phyloP scores from a whole-genome alignment of 2,329 filamentous ascomycete species.

The Ophiocordyceps unilateralis region DNA sequence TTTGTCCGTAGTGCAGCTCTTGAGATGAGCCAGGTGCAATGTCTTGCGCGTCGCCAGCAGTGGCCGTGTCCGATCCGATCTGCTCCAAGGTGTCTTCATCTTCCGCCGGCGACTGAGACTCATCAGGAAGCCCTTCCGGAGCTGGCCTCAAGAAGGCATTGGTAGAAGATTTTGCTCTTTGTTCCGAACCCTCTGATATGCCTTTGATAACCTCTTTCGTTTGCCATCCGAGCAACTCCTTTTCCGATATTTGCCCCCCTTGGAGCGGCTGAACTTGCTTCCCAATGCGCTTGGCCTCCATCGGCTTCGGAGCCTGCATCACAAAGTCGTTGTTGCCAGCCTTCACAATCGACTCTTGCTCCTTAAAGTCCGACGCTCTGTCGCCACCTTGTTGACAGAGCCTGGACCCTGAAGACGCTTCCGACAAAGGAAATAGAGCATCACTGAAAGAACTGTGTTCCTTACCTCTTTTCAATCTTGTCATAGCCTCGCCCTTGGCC shows the following conservation, averaged over 20 bases:
- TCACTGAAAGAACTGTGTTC: constrained; percentile 18
- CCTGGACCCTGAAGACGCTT: constrained; percentile 11
- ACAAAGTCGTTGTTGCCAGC: background rate
- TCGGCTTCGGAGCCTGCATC: background rate
- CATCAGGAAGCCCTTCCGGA: background rate
- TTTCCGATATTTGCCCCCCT: background rate
- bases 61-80: too few relatives aligned
- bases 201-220: background rate
- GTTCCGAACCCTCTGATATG: background rate
- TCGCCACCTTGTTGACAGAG: too few relatives aligned
- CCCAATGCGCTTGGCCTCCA: background rate
- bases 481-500: constrained; percentile 12
- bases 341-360: constrained; percentile 3
- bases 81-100: too few relatives aligned
- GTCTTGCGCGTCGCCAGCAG: background rate
- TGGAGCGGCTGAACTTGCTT: background rate
- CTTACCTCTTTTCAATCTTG: constrained; percentile 25
- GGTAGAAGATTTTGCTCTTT: background rate
- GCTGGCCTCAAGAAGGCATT: background rate
- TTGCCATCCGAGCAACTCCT: too few relatives aligned
- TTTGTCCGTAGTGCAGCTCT: background rate
- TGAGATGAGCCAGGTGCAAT: background rate
- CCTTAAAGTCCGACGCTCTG: constrained; percentile 8
- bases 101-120: too few relatives aligned
- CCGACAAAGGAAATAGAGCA: constrained; percentile 19